Evolutionary conservation across 1,284 basidiomycete genomes (phyloP), one percentile per base, ranked within the genome.

Genomic region (Leucoagaricus sp.): DNA sequence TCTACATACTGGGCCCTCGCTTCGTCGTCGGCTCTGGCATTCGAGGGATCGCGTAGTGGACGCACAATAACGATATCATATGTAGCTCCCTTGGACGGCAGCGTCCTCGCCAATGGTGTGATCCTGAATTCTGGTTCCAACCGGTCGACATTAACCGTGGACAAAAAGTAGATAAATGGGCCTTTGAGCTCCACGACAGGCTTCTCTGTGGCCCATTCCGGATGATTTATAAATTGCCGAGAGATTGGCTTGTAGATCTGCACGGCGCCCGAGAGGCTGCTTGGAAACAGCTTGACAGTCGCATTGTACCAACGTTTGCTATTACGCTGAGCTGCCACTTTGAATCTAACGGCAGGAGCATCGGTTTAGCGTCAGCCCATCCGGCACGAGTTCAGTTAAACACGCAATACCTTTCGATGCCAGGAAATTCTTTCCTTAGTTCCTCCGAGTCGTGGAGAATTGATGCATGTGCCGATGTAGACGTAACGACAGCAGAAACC

Each of bases 51-150:
- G 3, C 89, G 79, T 17, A 78, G 64, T 0, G 96, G 96, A 1
- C 96, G 83, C n/a, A 97, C 70, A n/a, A 94, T 73, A 19, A 96
- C 76, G 9, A 98, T 62, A 63, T 98, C 93, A 65, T 94, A 83
- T 9, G 83, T 79, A 0, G 72, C 71, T 26, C 67, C 69, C 0
- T 68, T 61, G 1, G 77, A 65, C n/a, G 76, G 73, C 42, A 75
- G 68, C 28, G 67, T 64, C 58, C 76, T 69, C 33, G 72, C 71
- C 23, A 87, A 76, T 9, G 93, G 91, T 0, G 86, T 77, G 46
- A 94, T 89, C 54, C 87, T 77, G 67, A 97, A 96, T 1, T 75
- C 69, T 1, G 90, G 84, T 70, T 98, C 95, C 55, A 98, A 77
- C 13, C 95, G 80, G 69, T 93, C 87, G 28, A 91, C 89, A 57